phyloP scores from a whole-genome alignment of 805 yeast species.

The Saturnispora galanensis region DNA sequence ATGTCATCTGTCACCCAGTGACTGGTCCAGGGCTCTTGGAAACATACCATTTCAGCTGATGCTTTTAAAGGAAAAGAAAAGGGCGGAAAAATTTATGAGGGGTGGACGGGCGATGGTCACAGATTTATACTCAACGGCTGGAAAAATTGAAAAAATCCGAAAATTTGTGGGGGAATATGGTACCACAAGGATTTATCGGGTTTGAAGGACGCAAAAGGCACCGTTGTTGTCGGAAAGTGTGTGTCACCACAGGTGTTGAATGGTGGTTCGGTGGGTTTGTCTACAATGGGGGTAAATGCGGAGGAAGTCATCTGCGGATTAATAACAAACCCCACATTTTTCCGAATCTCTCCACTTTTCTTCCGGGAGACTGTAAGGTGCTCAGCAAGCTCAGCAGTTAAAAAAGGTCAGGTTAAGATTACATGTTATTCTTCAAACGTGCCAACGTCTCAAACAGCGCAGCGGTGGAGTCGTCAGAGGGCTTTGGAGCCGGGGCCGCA shows the following conservation, averaged over 20 bases:
- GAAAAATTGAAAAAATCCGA: no score
- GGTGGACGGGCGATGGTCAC: background rate
- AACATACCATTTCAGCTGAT: background rate
- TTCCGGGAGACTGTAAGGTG: background rate
- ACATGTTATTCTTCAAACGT: conserved; percentile 29
- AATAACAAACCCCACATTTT: background rate
- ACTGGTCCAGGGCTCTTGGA: no score
- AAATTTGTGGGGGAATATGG: no score
- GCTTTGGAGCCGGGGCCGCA: background rate
- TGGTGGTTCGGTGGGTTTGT: no score
- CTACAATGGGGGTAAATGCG: background rate
- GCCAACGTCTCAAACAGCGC: conserved; percentile 30
- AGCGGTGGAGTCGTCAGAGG: conserved; percentile 22
- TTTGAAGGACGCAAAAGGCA: no score
- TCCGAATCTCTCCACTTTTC: background rate
- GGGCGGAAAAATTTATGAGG: background rate
- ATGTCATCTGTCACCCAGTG: no score
- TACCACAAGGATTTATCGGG: no score
- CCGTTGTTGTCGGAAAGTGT: no score
- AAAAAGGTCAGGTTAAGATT: conserved; percentile 2
- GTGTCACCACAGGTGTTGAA: no score
- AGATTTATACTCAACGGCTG: no score
- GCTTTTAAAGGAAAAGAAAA: background rate
- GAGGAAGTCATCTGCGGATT: no score
- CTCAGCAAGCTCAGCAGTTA: background rate